A percentile compares a stretch with the other conserved stretches of the same genome.
Conservation (phyloP, 2,329 filamentous ascomycete species). For the Tetracladium maxilliforme region DNA sequence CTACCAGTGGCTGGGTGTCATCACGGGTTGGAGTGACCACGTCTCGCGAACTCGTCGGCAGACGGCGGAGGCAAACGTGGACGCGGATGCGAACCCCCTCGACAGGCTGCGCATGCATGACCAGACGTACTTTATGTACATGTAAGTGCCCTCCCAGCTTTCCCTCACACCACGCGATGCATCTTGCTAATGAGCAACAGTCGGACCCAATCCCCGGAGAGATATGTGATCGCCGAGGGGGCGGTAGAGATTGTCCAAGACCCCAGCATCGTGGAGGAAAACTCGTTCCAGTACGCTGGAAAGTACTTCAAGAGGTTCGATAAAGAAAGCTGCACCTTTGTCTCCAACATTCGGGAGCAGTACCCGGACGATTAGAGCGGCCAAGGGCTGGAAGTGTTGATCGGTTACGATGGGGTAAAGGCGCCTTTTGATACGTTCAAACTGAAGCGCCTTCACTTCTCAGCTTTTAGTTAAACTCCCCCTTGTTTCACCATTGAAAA, state of each 20-base stretch:
- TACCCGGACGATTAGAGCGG: slow-evolving; percentile 67
- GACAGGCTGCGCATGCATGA: slow-evolving; percentile 41
- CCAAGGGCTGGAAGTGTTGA: neutral
- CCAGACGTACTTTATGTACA: slow-evolving; percentile 71
- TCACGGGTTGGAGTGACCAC: slow-evolving; percentile 68
- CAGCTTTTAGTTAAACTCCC: too few relatives aligned
- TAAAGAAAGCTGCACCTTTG: slow-evolving; percentile 45
- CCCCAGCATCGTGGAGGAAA: slow-evolving; percentile 45
- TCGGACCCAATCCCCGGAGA: slow-evolving; percentile 49
- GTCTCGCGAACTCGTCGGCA: slow-evolving; percentile 38
- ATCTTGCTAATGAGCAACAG: slow-evolving; percentile 12
- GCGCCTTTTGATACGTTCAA: too few relatives aligned
- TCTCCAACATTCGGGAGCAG: slow-evolving; percentile 71
- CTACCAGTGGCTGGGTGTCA: slow-evolving; percentile 66
- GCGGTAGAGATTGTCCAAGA: slow-evolving; percentile 54
- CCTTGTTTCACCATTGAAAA: too few relatives aligned
- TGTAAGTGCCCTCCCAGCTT: slow-evolving; percentile 43
- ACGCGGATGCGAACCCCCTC: slow-evolving; percentile 49
- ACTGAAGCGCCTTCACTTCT: too few relatives aligned
- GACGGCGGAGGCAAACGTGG: too few relatives aligned
- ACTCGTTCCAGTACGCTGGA: too few relatives aligned
- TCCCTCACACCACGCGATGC: slow-evolving; percentile 2
- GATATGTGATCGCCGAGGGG: slow-evolving; percentile 69
- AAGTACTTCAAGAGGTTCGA: slow-evolving; percentile 86
- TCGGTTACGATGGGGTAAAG: too few relatives aligned